Evolutionary conservation across 1,284 basidiomycete genomes (phyloP).

Genomic region (Chondrostereum purpureum): DNA sequence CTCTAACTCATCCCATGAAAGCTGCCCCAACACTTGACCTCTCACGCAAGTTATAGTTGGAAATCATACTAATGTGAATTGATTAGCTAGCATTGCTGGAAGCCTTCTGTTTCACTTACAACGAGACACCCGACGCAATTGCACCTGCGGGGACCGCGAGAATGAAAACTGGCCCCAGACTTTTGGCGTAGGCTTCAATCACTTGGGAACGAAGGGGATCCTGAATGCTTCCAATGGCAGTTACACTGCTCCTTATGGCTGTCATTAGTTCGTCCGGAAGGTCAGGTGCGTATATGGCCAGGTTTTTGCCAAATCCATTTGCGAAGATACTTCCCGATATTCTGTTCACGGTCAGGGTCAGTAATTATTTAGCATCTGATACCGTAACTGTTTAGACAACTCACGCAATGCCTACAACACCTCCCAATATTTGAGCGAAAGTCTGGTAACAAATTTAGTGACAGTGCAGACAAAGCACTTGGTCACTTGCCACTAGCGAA

Average conservation of each 20-base stretch:
- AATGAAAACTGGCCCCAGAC: neutral
- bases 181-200: neutral
- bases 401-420: neutral
- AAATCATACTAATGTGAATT: too few relatives aligned
- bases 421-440: neutral
- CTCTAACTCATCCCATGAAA: too few relatives aligned
- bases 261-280: neutral
- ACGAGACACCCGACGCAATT: neutral
- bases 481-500: neutral
- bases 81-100: too few relatives aligned
- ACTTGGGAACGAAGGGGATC: neutral
- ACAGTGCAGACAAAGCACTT: too few relatives aligned
- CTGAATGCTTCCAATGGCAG: neutral
- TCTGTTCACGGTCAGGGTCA: neutral
- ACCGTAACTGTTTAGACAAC: neutral
- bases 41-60: too few relatives aligned
- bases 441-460: neutral
- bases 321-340: neutral
- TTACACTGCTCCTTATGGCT: neutral
- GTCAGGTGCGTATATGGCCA: neutral
- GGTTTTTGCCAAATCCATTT: neutral
- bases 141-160: neutral
- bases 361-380: neutral
- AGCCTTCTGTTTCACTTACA: too few relatives aligned
- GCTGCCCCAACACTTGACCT: too few relatives aligned